Conservation (phyloP, 805 yeast genomes). For the Candida silvatica region DNA sequence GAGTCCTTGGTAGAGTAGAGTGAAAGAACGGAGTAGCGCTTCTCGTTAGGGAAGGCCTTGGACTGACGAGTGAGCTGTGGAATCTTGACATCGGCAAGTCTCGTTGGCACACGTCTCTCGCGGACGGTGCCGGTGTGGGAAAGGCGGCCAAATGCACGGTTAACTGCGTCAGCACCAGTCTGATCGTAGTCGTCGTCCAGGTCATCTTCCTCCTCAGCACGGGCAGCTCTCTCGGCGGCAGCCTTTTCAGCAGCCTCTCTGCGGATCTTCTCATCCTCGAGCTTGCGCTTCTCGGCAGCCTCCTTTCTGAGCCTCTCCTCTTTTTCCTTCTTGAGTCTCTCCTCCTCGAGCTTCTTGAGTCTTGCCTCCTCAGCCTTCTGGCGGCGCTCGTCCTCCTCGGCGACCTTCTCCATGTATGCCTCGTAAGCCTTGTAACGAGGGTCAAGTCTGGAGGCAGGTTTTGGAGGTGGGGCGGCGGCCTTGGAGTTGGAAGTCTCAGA, state of each 20-base stretch:
- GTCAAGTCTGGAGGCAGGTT: constrained; percentile 49
- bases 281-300: constrained; percentile 3
- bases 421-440: constrained; percentile 48
- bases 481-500: constrained; percentile 17
- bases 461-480: constrained; percentile 30
- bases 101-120: constrained; percentile 32
- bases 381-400: constrained; percentile 21
- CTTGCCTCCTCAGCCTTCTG: constrained; percentile 12
- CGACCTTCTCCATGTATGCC: constrained; percentile 25
- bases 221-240: constrained; percentile 29
- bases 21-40: constrained; percentile 64
- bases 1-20: constrained; percentile 63
- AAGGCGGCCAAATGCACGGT: constrained; percentile 4
- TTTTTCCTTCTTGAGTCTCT: constrained; percentile 7
- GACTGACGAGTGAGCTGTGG: constrained; percentile 69
- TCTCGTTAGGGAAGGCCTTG: constrained; percentile 50
- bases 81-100: constrained; percentile 53
- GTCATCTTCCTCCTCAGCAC: constrained; percentile 14
- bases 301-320: constrained; percentile 5
- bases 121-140: constrained; percentile 12
- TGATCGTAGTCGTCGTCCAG: background rate
- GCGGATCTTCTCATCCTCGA: constrained; percentile 2
- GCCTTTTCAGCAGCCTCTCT: constrained; percentile 14
- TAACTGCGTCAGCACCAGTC: constrained; percentile 5
- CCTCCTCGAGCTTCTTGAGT: constrained; percentile 10